A percentile compares a stretch with the other conserved stretches of the same genome.
Conservation (phyloP, 176 grass and related monocot genomes). For the Olyra latifolia region DNA sequence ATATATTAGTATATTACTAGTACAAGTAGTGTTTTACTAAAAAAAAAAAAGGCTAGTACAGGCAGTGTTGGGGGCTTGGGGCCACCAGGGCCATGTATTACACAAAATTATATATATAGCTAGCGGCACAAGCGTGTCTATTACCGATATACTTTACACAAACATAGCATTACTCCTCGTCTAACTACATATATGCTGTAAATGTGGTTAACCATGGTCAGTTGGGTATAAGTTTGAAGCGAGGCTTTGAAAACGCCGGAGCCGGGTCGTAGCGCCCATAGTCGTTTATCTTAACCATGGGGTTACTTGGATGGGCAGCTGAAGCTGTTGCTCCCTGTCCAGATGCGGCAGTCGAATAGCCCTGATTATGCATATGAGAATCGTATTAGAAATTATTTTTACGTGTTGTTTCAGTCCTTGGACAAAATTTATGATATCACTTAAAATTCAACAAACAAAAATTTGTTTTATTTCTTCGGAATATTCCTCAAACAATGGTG, state of each 20-base stretch:
- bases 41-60: neutral
- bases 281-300: conserved; percentile 63
- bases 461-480: neutral
- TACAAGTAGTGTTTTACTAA: no score
- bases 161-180: conserved; percentile 3
- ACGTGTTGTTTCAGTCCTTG: neutral
- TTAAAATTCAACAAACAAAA: neutral
- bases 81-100: neutral
- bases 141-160: neutral
- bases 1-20: no score
- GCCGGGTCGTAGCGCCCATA: conserved; percentile 65
- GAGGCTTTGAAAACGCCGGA: conserved; percentile 65
- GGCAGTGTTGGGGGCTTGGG: no score
- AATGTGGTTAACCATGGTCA: conserved; percentile 20
- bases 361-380: conserved; percentile 24
- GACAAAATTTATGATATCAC: neutral
- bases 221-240: conserved; percentile 74
- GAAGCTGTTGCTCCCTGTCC: conserved; percentile 15
- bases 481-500: neutral
- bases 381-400: neutral
- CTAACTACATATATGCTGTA: conserved; percentile 9
- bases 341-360: neutral
- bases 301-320: conserved; percentile 31
- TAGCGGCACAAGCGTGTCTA: neutral
- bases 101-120: neutral